A percentile compares a stretch with the other conserved stretches of the same genome.
Evolutionary conservation across 345 rosid species (phyloP).

Genomic region (Draba incana): DNA sequence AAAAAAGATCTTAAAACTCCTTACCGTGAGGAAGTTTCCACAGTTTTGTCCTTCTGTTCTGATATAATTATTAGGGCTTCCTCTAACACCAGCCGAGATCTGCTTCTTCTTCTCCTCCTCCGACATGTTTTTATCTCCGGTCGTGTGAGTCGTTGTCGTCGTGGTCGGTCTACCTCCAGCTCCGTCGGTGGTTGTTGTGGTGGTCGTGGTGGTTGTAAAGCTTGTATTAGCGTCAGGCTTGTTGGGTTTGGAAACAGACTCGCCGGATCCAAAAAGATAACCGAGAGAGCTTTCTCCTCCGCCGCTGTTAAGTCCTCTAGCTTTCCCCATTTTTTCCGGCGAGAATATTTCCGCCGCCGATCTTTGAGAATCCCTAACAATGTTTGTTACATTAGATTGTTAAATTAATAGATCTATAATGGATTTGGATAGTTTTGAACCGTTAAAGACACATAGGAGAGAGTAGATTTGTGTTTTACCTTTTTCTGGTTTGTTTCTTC

Average conservation of each 20-base stretch:
- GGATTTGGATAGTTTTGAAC: background rate
- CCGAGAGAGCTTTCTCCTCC: conserved; percentile 93
- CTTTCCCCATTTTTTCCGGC: conserved; percentile 59
- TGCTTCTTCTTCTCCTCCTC: conserved; percentile 46
- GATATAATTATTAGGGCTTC: conserved; percentile 67
- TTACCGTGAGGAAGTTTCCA: conserved; percentile 84
- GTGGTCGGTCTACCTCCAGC: conserved; percentile 58
- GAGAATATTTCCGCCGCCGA: conserved; percentile 19
- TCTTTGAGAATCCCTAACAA: conserved; percentile 15
- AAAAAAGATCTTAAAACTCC: background rate
- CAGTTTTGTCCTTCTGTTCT: conserved; percentile 85
- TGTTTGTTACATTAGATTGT: conserved; percentile 19
- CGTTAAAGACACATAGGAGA: conserved; percentile 5
- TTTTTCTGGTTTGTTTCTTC: conserved; percentile 21
- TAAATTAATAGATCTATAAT: conserved; percentile 9
- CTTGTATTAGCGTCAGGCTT: conserved; percentile 38
- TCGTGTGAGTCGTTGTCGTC: conserved; percentile 37
- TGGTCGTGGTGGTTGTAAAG: conserved; percentile 41
- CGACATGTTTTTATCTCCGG: conserved; percentile 45
- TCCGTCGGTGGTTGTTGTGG: conserved; percentile 44
- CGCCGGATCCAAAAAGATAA: conserved; percentile 81
- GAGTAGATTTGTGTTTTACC: background rate
- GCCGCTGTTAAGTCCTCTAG: conserved; percentile 75
- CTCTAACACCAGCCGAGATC: conserved; percentile 71
- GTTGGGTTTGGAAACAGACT: conserved; percentile 50